phyloP scores from a whole-genome alignment of 345 rosid species.

The Turritis glabra region DNA sequence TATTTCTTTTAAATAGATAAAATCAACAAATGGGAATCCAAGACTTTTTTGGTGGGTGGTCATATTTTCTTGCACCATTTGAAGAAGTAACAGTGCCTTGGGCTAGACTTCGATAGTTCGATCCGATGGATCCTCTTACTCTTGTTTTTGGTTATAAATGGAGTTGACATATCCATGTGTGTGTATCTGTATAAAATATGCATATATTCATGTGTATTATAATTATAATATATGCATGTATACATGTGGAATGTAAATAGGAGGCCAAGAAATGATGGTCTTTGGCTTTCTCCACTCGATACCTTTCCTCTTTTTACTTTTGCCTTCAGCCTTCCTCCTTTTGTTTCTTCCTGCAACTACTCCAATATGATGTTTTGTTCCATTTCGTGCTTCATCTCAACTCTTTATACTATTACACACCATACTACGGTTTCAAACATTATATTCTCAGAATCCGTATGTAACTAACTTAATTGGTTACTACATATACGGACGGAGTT shows the following conservation, averaged over 20 bases:
- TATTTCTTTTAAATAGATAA: background rate
- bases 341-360: slow-evolving; percentile 16
- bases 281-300: background rate
- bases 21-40: slow-evolving; percentile 29
- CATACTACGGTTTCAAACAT: background rate
- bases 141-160: slow-evolving; percentile 16
- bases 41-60: slow-evolving; percentile 25
- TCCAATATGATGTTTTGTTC: slow-evolving; percentile 1
- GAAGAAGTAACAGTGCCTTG: slow-evolving; percentile 18
- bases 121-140: slow-evolving; percentile 23
- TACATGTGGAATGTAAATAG: background rate
- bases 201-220: background rate
- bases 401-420: background rate
- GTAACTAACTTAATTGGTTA: background rate
- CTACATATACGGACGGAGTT: background rate
- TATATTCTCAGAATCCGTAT: background rate
- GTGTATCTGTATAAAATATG: background rate
- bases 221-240: background rate
- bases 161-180: slow-evolving; percentile 15
- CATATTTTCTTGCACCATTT: background rate
- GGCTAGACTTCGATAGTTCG: slow-evolving; percentile 20
- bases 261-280: slow-evolving; percentile 12
- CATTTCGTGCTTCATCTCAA: background rate
- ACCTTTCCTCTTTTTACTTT: slow-evolving; percentile 25
- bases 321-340: slow-evolving; percentile 7